Evolutionary conservation across 1,139 yeast genomes (phyloP).

Genomic region (Blastobotrys illinoisensis): DNA sequence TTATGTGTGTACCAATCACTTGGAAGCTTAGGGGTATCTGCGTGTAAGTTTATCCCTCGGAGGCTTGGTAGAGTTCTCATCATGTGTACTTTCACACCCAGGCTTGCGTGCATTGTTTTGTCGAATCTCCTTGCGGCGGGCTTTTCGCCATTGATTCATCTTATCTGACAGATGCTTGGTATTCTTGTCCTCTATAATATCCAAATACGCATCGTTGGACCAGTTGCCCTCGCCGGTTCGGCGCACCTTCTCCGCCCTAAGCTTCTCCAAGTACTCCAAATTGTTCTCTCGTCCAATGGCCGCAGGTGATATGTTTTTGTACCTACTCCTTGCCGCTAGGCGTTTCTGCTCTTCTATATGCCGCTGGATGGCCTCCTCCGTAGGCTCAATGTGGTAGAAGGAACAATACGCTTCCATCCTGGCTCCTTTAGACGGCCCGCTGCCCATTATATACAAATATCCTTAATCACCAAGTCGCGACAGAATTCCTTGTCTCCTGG

Average conservation of each 20-base stretch:
- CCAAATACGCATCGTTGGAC: neutral
- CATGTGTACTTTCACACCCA: neutral
- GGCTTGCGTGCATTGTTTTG: neutral
- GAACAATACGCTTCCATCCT: neutral
- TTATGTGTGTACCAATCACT: too few species aligned
- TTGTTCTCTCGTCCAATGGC: neutral
- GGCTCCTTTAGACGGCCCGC: neutral
- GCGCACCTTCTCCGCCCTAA: neutral
- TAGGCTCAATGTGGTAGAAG: neutral
- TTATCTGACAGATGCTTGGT: neutral
- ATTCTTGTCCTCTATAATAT: neutral
- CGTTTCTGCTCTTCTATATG: neutral
- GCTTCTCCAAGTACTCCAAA: neutral
- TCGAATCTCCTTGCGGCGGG: neutral
- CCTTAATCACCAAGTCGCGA: conserved; percentile 49
- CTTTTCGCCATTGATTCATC: neutral
- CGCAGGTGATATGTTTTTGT: neutral
- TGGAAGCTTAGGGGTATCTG: too few species aligned
- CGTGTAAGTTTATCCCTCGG: too few species aligned
- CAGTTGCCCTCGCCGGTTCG: neutral
- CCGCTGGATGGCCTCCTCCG: neutral
- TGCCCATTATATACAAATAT: conserved; percentile 32
- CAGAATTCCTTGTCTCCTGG: conserved; percentile 46
- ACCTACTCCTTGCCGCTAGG: neutral
- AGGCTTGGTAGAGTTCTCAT: neutral